Evolutionary conservation across 441 rosid species (phyloP).

Genomic region (Erodium trifolium): DNA sequence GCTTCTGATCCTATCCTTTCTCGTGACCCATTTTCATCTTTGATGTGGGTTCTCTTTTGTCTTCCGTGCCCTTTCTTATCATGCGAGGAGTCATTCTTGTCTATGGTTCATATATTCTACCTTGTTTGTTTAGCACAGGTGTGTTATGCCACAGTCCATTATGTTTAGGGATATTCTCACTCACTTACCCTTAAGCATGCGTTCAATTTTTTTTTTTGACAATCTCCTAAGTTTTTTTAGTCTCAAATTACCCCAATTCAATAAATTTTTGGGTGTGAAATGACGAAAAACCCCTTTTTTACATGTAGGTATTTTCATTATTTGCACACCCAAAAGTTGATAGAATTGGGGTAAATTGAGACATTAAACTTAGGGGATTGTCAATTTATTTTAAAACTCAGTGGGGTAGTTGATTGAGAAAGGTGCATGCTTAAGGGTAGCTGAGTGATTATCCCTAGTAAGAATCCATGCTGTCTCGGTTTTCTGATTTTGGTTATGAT

Average conservation of each 20-base stretch:
- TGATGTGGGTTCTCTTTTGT: constrained; percentile 96
- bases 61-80: constrained; percentile 83
- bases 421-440: too few relatives aligned
- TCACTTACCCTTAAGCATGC: too few relatives aligned
- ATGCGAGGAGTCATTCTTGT: constrained; percentile 67
- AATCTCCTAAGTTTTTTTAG: too few relatives aligned
- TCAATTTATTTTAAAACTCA: too few relatives aligned
- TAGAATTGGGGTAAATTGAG: too few relatives aligned
- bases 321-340: too few relatives aligned
- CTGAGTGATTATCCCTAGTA: neutral
- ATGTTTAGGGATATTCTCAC: neutral
- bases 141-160: constrained; percentile 19
- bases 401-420: too few relatives aligned
- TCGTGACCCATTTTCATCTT: constrained; percentile 92
- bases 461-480: neutral
- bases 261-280: too few relatives aligned
- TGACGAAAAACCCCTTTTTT: neutral
- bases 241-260: too few relatives aligned
- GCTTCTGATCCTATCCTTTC: constrained; percentile 81
- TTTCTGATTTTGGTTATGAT: constrained; percentile 23
- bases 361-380: too few relatives aligned
- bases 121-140: constrained; percentile 81
- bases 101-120: constrained; percentile 85
- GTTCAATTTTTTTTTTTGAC: too few relatives aligned
- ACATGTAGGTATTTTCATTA: too few relatives aligned